These are phyloP conservation scores for Symbiotaphrina buchneri DNA, from an alignment of 495 filamentous ascomycete genomes.

Conservation along the genomic window DNA sequence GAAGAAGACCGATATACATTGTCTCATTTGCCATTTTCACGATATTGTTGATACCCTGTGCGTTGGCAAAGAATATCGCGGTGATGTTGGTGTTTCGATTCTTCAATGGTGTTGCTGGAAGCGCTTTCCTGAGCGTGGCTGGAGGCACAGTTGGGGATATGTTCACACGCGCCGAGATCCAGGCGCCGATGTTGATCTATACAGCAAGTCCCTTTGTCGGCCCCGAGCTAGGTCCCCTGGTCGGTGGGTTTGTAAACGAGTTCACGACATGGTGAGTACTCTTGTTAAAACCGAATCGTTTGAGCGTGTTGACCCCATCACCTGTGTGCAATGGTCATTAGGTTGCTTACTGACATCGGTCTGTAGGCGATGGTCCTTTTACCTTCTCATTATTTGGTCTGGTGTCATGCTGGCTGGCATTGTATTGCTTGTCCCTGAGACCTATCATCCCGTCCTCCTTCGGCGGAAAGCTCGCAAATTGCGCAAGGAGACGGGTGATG, in stretches of 20 bases:
- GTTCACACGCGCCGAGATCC: constrained; percentile 54
- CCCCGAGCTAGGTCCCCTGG: constrained; percentile 24
- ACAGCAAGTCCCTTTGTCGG: constrained; percentile 62
- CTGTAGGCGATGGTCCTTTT: constrained; percentile 65
- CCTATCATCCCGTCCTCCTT: constrained; percentile 62
- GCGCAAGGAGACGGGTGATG: constrained; percentile 56
- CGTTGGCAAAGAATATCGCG: constrained; percentile 60
- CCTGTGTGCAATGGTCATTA: too few relatives aligned
- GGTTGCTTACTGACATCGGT: too few relatives aligned
- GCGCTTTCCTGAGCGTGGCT: constrained; percentile 73
- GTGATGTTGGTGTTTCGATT: constrained; percentile 74
- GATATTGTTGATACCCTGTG: constrained; percentile 74
- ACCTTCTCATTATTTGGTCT: constrained; percentile 68
- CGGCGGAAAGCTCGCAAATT: constrained; percentile 48
- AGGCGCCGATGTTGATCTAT: constrained; percentile 62
- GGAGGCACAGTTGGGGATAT: constrained; percentile 85
- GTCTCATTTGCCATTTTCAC: constrained; percentile 54
- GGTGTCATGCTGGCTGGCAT: constrained; percentile 35
- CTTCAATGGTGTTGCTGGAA: constrained; percentile 64
- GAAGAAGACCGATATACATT: constrained; percentile 68
- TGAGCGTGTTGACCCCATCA: too few relatives aligned
- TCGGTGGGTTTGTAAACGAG: constrained; percentile 58
- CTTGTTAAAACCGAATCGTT: too few relatives aligned
- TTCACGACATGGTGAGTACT: constrained; percentile 39
- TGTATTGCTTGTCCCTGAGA: constrained; percentile 64